Percentiles rank a stretch among this genome's conserved stretches.
phyloP scores from a whole-genome alignment of 768 basidiomycete genomes.

The Lactarius indigo region DNA sequence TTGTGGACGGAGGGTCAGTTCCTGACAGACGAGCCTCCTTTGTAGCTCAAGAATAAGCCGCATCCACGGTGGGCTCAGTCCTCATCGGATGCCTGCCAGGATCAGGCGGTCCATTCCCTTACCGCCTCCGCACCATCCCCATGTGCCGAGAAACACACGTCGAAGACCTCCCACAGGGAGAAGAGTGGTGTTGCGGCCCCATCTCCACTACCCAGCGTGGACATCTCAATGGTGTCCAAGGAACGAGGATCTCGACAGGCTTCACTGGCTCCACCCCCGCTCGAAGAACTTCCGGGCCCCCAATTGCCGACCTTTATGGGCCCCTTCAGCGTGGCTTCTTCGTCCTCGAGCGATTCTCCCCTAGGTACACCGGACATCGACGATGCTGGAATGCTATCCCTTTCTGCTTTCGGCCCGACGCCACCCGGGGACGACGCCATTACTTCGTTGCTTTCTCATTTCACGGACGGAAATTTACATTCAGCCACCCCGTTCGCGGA shows the following conservation, averaged over 20 bases:
- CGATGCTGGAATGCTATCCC: background rate
- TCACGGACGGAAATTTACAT: background rate
- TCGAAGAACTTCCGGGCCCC: constrained; percentile 1
- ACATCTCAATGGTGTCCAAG: background rate
- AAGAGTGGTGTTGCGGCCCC: background rate
- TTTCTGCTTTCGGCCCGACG: background rate
- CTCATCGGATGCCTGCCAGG: constrained; percentile 4
- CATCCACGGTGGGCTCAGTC: constrained; percentile 55
- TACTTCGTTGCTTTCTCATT: constrained; percentile 1
- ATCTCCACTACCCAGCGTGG: background rate
- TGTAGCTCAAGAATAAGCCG: constrained; percentile 67
- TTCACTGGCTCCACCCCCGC: background rate
- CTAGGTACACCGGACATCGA: background rate
- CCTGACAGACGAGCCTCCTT: background rate
- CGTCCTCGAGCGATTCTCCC: background rate
- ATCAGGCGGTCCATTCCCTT: background rate
- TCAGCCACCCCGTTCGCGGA: background rate
- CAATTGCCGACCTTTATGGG: background rate
- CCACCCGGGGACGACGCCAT: background rate
- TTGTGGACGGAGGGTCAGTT: background rate
- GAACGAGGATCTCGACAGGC: background rate
- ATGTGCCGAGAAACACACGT: background rate
- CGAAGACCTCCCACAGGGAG: background rate
- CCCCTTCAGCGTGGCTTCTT: background rate
- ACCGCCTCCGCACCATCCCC: background rate